phyloP scores from a whole-genome alignment of 2,329 filamentous ascomycete species.

The Calonectria henricotiae region DNA sequence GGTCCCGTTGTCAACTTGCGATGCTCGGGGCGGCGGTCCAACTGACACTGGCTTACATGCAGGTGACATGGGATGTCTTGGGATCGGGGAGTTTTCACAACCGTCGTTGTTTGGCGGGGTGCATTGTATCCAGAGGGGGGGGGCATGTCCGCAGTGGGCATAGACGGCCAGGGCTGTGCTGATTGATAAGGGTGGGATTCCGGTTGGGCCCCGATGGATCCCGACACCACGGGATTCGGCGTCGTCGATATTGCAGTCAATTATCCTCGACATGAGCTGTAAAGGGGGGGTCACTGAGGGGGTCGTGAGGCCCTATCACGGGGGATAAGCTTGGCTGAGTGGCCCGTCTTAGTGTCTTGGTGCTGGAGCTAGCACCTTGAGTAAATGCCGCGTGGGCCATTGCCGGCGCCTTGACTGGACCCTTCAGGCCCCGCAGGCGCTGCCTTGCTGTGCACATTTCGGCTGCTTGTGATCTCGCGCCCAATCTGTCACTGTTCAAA shows the following conservation, averaged over 20 bases:
- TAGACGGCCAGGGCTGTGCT: conserved; percentile 25
- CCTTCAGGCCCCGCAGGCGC: background rate
- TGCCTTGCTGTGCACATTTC: no score
- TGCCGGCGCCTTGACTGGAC: background rate
- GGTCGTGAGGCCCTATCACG: conserved; percentile 15
- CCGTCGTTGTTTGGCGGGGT: conserved; percentile 2
- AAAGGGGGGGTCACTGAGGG: background rate
- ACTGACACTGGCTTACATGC: conserved; percentile 23
- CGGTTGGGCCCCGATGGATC: conserved; percentile 13
- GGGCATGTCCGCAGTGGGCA: conserved; percentile 13
- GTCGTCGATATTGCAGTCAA: background rate
- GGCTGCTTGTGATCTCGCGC: background rate
- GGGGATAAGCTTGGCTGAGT: background rate
- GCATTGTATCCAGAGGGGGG: conserved; percentile 16
- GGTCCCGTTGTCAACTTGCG: conserved; percentile 5
- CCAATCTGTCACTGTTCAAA: conserved; percentile 9
- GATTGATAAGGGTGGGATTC: conserved; percentile 29
- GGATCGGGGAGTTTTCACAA: conserved; percentile 2
- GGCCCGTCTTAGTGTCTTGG: conserved; percentile 14
- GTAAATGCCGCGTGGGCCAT: background rate
- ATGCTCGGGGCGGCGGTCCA: conserved; percentile 9
- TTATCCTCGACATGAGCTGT: background rate
- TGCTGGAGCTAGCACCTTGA: background rate
- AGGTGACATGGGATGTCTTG: conserved; percentile 20
- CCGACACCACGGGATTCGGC: conserved; percentile 29